A percentile compares a stretch with the other conserved stretches of the same genome.
phyloP scores from a whole-genome alignment of 2,329 filamentous ascomycete species.

The Dryadomyces quercus-mongolicae region DNA sequence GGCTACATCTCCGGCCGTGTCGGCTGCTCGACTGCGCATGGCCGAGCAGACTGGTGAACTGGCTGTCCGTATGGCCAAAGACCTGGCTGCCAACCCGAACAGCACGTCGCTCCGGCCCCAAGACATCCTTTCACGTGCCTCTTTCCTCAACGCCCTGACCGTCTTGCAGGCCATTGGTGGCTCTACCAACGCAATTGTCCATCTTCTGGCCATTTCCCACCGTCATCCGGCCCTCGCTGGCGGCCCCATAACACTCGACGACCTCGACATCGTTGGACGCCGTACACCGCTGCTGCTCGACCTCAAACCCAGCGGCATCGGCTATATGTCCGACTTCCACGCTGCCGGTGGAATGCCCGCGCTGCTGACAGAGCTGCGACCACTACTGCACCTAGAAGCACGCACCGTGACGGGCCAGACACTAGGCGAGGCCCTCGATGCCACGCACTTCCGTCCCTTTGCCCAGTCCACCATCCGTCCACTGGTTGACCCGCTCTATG shows the following conservation, averaged over 20 bases:
- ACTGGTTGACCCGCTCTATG: constrained; percentile 53
- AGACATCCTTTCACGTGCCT: constrained; percentile 57
- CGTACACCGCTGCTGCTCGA: constrained; percentile 73
- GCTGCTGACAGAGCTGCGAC: constrained; percentile 65
- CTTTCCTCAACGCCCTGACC: constrained; percentile 75
- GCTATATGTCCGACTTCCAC: constrained; percentile 85
- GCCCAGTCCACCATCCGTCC: constrained; percentile 46
- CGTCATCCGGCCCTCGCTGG: constrained; percentile 55
- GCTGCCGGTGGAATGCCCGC: constrained; percentile 77
- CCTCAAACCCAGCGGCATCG: constrained; percentile 74
- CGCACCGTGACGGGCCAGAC: constrained; percentile 77
- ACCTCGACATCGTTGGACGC: constrained; percentile 66
- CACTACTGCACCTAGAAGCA: constrained; percentile 64
- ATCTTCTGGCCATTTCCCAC: constrained; percentile 74
- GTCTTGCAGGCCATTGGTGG: constrained; percentile 76
- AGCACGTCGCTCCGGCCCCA: constrained; percentile 50
- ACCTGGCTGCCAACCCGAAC: constrained; percentile 33
- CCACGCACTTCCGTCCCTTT: constrained; percentile 47
- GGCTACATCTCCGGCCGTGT: constrained; percentile 67
- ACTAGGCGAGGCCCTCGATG: constrained; percentile 64
- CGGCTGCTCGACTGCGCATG: constrained; percentile 67
- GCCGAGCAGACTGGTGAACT: constrained; percentile 60
- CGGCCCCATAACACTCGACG: constrained; percentile 40
- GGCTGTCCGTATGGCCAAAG: constrained; percentile 55
- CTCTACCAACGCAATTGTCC: constrained; percentile 74